These are phyloP conservation scores for Colletotrichum sp. DNA, from an alignment of 2,329 filamentous ascomycete genomes.

Conservation along the genomic window DNA sequence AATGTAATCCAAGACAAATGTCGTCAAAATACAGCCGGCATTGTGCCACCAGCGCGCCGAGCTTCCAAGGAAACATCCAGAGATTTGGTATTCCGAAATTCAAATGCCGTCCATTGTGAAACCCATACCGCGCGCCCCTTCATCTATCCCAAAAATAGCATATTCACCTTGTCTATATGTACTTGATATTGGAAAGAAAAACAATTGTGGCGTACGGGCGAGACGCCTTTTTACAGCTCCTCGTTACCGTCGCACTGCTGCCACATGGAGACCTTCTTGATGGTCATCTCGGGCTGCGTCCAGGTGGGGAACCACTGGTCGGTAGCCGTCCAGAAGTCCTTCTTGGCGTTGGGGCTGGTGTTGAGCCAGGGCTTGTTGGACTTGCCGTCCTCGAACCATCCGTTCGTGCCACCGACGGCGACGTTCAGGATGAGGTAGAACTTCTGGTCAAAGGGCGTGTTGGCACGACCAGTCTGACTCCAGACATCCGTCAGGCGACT, in stretches of 20 bases:
- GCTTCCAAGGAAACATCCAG: not conserved
- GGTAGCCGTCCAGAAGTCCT: conserved; percentile 78
- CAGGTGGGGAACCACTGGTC: conserved; percentile 74
- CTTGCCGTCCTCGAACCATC: conserved; percentile 80
- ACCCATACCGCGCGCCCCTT: conserved; percentile 6
- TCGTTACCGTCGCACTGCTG: conserved; percentile 71
- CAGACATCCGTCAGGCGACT: conserved; percentile 69
- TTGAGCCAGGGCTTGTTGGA: conserved; percentile 83
- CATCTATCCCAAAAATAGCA: conserved; percentile 10
- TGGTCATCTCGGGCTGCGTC: conserved; percentile 70
- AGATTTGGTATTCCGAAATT: conserved; percentile 13
- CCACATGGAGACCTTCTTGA: conserved; percentile 75
- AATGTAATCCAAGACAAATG: not conserved
- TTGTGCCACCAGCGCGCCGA: not conserved
- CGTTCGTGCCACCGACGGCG: conserved; percentile 79
- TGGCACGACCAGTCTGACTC: conserved; percentile 62
- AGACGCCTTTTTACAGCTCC: conserved; percentile 40
- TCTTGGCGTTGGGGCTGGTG: conserved; percentile 66
- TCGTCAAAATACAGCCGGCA: not conserved
- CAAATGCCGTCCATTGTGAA: conserved; percentile 4
- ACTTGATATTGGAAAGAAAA: not conserved
- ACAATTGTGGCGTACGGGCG: not conserved
- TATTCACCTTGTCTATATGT: conserved; percentile 17
- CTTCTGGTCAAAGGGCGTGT: conserved; percentile 76
- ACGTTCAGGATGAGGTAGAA: conserved; percentile 82